A percentile compares a stretch with the other conserved stretches of the same genome.
Conservation (phyloP, 2,329 filamentous ascomycete genomes). For the Colletotrichum cordylinicola region DNA sequence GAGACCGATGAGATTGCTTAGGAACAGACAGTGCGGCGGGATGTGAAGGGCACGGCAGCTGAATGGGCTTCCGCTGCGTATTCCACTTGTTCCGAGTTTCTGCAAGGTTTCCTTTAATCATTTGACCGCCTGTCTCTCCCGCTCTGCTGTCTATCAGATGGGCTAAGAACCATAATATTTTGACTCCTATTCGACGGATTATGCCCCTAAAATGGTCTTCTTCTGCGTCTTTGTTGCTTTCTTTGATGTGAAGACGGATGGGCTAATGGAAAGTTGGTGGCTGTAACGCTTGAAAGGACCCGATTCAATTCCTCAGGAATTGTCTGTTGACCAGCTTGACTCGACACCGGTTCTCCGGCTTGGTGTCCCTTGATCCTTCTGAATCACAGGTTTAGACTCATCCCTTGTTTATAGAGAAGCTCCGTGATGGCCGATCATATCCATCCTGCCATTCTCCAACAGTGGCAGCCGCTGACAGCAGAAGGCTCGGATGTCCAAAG, state of each 20-base stretch:
- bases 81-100: background rate
- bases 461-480: background rate
- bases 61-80: background rate
- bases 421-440: background rate
- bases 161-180: background rate
- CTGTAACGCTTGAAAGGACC: background rate
- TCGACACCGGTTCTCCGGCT: background rate
- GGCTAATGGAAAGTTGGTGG: background rate
- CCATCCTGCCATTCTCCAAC: background rate
- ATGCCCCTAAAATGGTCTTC: background rate
- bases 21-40: background rate
- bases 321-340: background rate
- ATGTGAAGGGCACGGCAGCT: background rate
- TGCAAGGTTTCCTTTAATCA: background rate
- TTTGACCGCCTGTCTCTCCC: background rate
- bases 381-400: background rate
- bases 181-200: background rate
- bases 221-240: background rate
- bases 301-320: background rate
- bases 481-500: background rate
- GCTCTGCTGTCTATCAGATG: background rate
- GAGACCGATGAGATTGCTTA: background rate
- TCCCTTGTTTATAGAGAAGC: background rate
- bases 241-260: background rate
- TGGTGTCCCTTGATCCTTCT: background rate